Percentiles rank a stretch among this genome's conserved stretches.
These are phyloP conservation scores for Perilla frutescens DNA, from an alignment of 257 asterid genomes.

Conservation along the genomic window DNA sequence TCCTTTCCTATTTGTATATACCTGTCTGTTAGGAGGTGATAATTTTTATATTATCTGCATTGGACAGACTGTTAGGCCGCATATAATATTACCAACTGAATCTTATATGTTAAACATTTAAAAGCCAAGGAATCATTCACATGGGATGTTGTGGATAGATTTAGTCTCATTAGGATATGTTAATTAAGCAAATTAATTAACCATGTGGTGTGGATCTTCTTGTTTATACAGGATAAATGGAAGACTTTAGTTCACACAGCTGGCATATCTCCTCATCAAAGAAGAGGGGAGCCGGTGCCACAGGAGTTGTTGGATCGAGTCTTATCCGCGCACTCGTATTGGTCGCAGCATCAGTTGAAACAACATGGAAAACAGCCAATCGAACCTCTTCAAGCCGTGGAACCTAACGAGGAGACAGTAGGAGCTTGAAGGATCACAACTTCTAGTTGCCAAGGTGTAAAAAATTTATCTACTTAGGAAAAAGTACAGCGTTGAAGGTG, in stretches of 20 bases:
- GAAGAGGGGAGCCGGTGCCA: slow-evolving; percentile 93
- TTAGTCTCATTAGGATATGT: neutral
- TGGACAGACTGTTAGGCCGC: slow-evolving; percentile 37
- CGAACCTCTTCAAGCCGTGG: slow-evolving; percentile 44
- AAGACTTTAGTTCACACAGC: slow-evolving; percentile 92
- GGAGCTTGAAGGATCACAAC: slow-evolving; percentile 46
- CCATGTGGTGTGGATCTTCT: slow-evolving; percentile 27
- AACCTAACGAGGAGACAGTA: slow-evolving; percentile 31
- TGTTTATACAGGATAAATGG: slow-evolving; percentile 81
- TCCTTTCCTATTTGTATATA: slow-evolving; percentile 1
- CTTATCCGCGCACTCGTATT: slow-evolving; percentile 67
- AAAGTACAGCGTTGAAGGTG: slow-evolving; percentile 38
- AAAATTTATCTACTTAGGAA: slow-evolving; percentile 42
- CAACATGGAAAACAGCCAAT: slow-evolving; percentile 55
- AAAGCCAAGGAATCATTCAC: slow-evolving; percentile 39
- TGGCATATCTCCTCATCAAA: slow-evolving; percentile 89
- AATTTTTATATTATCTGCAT: slow-evolving; percentile 25
- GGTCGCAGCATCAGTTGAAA: slow-evolving; percentile 79
- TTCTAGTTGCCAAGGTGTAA: slow-evolving; percentile 39
- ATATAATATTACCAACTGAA: slow-evolving; percentile 37
- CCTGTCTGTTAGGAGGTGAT: slow-evolving; percentile 25
- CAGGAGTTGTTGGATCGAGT: slow-evolving; percentile 87
- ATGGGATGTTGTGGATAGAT: slow-evolving; percentile 36
- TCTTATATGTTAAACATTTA: slow-evolving; percentile 40
- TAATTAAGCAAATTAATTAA: slow-evolving; percentile 19